Evolutionary conservation across 352 stramenopile genomes (phyloP), one percentile per base, ranked within the genome.

Genomic region (Globisporangium sylvaticum): DNA sequence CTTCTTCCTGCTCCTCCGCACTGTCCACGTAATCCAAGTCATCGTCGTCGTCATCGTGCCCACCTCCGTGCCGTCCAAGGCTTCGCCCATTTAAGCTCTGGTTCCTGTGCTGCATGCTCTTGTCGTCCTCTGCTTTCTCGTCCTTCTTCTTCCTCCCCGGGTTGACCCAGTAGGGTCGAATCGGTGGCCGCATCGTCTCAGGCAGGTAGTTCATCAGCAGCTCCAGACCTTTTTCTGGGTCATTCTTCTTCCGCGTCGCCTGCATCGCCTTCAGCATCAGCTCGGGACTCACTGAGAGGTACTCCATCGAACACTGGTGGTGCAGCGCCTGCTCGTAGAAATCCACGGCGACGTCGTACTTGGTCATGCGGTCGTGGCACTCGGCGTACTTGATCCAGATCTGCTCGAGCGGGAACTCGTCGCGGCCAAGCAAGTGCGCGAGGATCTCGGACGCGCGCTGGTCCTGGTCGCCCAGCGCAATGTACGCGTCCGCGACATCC

Each of bases 111-210:
- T 50, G 42, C 18, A 24, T 24, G 12, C 20, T 24, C 22, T 58
- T 65, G 15, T 24, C 29, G 52, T 39, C 20, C 24, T 25, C 46
- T 10, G 20, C 25, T 44, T 55, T 55, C 18, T 69, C 55, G 4
- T 68, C 63, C 29, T 61, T 74, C 61, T 70, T 78, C 76, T 66
- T 58, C 67, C 70, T 68, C 1, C 70, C 75, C 29, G 74, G 72
- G 29, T 87, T 87, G 20, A 90, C 87, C 85, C 85, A 95, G 65
- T 95, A 94, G 29, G 87, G 87, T 56, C 87, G 82, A 65, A 95
- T 94, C 3, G 87, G 85, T 15, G 87, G 85, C 2, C 67, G 69
- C 77, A 94, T 85, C 15, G 82, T 79, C 44, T 92, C 83, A 0
- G 84, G 75, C 3, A 94, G 67, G 57, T 84, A 88, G 10, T 68